These are phyloP conservation scores for Debaryomyces coudertii DNA, from an alignment of 1,139 yeast genomes.

Conservation along the genomic window DNA sequence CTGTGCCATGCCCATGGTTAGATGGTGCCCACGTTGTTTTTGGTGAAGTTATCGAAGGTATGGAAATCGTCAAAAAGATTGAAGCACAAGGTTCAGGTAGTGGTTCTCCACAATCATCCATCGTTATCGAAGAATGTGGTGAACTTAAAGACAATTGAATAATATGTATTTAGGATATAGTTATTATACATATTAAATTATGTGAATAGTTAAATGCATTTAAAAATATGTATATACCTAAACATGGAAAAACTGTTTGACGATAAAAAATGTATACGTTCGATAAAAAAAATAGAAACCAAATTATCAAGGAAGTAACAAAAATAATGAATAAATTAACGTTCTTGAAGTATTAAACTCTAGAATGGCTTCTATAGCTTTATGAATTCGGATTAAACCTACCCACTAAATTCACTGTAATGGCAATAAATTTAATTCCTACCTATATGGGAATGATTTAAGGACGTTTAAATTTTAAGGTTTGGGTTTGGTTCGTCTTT, in stretches of 20 bases:
- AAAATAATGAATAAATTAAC: slow-evolving; percentile 9
- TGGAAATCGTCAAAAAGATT: slow-evolving; percentile 41
- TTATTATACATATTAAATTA: slow-evolving; percentile 4
- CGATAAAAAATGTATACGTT: slow-evolving; percentile 9
- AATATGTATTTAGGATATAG: slow-evolving; percentile 5
- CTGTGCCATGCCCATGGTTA: slow-evolving; percentile 48
- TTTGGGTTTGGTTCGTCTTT: slow-evolving; percentile 38
- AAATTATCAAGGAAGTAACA: slow-evolving; percentile 6
- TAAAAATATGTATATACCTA: slow-evolving; percentile 11
- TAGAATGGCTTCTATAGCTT: slow-evolving; percentile 11
- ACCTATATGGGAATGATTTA: slow-evolving; percentile 7
- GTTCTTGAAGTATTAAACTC: slow-evolving; percentile 6
- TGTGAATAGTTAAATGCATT: slow-evolving; percentile 14
- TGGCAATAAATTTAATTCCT: slow-evolving; percentile 5
- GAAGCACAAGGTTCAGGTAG: slow-evolving; percentile 37
- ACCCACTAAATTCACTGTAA: slow-evolving; percentile 3
- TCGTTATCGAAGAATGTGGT: slow-evolving; percentile 46
- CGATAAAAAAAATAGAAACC: slow-evolving; percentile 6
- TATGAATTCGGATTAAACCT: slow-evolving; percentile 7
- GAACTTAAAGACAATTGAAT: slow-evolving; percentile 22
- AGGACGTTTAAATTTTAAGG: slow-evolving; percentile 31
- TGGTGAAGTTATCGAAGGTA: slow-evolving; percentile 46
- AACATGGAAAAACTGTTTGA: slow-evolving; percentile 7
- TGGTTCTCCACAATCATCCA: slow-evolving; percentile 31
- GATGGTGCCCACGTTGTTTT: slow-evolving; percentile 48